These are phyloP conservation scores for Xerocomus nothofagi DNA, from an alignment of 1,284 basidiomycete genomes.

Conservation along the genomic window DNA sequence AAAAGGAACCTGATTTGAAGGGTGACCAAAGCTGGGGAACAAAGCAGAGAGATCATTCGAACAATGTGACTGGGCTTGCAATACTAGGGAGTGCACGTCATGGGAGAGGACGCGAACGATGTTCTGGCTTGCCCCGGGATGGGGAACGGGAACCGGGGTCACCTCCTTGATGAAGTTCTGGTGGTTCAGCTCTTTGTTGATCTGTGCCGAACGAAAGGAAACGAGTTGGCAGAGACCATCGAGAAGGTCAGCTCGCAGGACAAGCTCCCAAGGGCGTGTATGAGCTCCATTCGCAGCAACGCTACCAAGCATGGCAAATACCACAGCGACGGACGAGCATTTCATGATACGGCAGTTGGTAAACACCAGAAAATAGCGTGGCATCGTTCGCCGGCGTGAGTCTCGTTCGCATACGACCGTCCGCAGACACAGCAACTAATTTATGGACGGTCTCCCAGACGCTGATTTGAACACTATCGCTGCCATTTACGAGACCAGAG, in stretches of 20 bases:
- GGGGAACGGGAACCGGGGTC: conserved; percentile 14
- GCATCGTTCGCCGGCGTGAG: not conserved
- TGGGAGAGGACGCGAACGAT: conserved; percentile 26
- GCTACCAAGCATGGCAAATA: conserved; percentile 2
- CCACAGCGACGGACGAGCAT: conserved; percentile 1
- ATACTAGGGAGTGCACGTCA: conserved; percentile 16
- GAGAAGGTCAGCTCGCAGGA: conserved; percentile 18
- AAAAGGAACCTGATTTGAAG: conserved; percentile 15
- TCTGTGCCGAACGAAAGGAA: conserved; percentile 21
- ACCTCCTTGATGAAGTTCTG: conserved; percentile 14
- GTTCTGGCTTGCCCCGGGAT: conserved; percentile 1
- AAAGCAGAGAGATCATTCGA: conserved; percentile 22
- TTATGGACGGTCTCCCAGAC: not conserved
- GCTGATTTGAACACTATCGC: conserved; percentile 19
- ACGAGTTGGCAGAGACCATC: conserved; percentile 18
- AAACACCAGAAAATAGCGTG: conserved; percentile 11
- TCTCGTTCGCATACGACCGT: not conserved
- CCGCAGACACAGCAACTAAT: not conserved
- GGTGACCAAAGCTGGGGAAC: not conserved
- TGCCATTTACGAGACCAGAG: conserved; percentile 28
- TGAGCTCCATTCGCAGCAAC: not conserved
- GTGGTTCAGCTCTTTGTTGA: conserved; percentile 22
- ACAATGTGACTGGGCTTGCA: conserved; percentile 26
- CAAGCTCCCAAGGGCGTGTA: conserved; percentile 26
- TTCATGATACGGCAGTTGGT: conserved; percentile 15